Evolutionary conservation across 164 flowering plant species (phyloP).

Genomic region (Nymphaea thermarum): DNA sequence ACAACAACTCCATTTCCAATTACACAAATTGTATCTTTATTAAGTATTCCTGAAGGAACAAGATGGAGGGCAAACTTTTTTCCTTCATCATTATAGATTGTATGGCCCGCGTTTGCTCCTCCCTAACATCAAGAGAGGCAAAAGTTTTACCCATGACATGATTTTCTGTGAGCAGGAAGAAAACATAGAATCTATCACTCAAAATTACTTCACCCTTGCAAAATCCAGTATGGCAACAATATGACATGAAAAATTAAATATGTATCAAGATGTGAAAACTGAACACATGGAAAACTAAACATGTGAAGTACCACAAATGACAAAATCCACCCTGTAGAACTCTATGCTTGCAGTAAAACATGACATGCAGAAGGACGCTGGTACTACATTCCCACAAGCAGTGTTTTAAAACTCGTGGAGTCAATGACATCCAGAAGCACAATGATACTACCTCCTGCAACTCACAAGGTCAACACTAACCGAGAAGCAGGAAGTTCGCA

Average conservation of each 20-base stretch:
- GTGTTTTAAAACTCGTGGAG: no score
- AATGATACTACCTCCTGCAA: neutral
- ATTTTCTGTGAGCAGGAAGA: neutral
- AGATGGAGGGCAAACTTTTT: slow-evolving; percentile 96
- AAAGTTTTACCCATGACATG: neutral
- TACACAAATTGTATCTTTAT: slow-evolving; percentile 79
- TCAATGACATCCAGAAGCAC: neutral
- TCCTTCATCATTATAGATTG: slow-evolving; percentile 85
- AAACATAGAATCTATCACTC: neutral
- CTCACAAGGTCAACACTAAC: neutral
- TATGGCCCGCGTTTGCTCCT: slow-evolving; percentile 97
- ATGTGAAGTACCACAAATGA: no score
- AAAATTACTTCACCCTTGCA: neutral
- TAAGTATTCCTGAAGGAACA: slow-evolving; percentile 94
- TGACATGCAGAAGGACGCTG: no score
- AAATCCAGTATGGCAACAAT: no score
- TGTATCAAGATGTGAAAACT: no score
- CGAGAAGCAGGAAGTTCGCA: neutral
- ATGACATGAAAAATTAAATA: no score
- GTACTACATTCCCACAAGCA: no score
- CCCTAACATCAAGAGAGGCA: slow-evolving; percentile 37
- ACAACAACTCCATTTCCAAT: slow-evolving; percentile 98
- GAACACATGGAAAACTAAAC: no score
- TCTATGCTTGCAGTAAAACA: no score
- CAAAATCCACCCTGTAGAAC: no score